Evolutionary conservation across 2,329 filamentous ascomycete genomes (phyloP).

Genomic region (Tolypocladium cylindrosporum): DNA sequence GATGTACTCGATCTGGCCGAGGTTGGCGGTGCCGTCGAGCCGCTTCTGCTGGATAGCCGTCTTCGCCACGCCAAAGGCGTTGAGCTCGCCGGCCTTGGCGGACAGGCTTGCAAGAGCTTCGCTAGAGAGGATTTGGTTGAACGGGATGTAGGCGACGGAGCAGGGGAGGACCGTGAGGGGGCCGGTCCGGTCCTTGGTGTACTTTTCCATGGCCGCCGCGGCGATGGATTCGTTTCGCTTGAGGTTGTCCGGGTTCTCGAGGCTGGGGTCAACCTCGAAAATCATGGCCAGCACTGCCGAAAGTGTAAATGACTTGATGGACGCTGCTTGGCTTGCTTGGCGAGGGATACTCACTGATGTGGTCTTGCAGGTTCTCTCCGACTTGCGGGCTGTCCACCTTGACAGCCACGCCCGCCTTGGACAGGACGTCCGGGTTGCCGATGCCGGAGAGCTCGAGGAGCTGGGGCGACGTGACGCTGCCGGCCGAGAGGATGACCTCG

Average conservation of each 20-base stretch:
- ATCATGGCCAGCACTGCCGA: slow-evolving; percentile 29
- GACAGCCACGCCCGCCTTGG: slow-evolving; percentile 24
- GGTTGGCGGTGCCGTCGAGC: slow-evolving; percentile 16
- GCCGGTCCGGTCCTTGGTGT: slow-evolving; percentile 18
- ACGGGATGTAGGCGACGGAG: slow-evolving; percentile 31
- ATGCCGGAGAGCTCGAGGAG: slow-evolving; percentile 53
- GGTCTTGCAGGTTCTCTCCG: slow-evolving; percentile 39
- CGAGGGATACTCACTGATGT: slow-evolving; percentile 18
- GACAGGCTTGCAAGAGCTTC: slow-evolving; percentile 11
- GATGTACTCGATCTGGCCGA: slow-evolving; percentile 38
- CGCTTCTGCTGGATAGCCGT: slow-evolving; percentile 20
- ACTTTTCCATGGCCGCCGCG: slow-evolving; percentile 23
- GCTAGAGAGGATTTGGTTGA: slow-evolving; percentile 20
- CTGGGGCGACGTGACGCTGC: slow-evolving; percentile 46
- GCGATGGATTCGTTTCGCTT: slow-evolving; percentile 15
- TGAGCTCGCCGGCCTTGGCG: slow-evolving; percentile 10
- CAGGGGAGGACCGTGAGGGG: slow-evolving; percentile 28
- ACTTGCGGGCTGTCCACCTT: slow-evolving; percentile 33
- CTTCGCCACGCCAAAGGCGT: slow-evolving; percentile 12
- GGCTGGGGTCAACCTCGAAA: slow-evolving; percentile 32
- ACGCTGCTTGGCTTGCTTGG: background rate
- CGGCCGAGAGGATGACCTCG: slow-evolving; percentile 51
- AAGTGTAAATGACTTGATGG: background rate
- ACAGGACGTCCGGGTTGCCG: slow-evolving; percentile 30
- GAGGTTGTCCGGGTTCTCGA: slow-evolving; percentile 30